Percentiles rank a stretch among this genome's conserved stretches.
These are phyloP conservation scores for Botrytis medusae DNA, from an alignment of 2,329 filamentous ascomycete genomes.

Conservation along the genomic window DNA sequence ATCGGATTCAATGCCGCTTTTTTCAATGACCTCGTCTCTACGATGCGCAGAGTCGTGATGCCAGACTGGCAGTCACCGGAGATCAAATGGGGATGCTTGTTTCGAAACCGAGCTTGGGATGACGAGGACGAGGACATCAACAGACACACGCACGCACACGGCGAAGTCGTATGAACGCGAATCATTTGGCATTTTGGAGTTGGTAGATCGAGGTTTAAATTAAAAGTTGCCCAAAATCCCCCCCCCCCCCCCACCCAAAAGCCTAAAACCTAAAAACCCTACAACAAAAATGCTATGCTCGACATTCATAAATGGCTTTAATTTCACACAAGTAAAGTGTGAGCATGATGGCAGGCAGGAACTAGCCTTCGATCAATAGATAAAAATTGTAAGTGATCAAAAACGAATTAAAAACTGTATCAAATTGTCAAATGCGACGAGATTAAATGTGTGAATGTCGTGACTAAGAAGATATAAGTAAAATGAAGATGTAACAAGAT, in stretches of 20 bases:
- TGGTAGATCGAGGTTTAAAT: background rate
- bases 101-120: background rate
- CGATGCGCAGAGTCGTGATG: background rate
- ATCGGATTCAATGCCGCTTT: accelerated
- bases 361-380: background rate
- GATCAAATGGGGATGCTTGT: constrained; percentile 2
- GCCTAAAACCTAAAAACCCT: background rate
- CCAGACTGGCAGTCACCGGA: background rate
- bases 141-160: background rate
- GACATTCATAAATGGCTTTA: background rate
- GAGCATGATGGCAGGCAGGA: background rate
- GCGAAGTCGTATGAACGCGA: background rate
- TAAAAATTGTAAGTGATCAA: background rate
- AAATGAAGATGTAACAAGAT: background rate
- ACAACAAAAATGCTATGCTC: background rate
- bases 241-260: background rate
- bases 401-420: background rate
- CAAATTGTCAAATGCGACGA: background rate
- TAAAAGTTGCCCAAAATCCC: background rate
- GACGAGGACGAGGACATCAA: background rate
- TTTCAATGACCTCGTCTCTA: background rate
- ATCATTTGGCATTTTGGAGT: background rate
- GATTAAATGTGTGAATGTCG: background rate
- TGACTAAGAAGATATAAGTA: background rate
- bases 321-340: background rate